phyloP scores from a whole-genome alignment of 2,329 filamentous ascomycete genomes.

The Xylaria sp. region DNA sequence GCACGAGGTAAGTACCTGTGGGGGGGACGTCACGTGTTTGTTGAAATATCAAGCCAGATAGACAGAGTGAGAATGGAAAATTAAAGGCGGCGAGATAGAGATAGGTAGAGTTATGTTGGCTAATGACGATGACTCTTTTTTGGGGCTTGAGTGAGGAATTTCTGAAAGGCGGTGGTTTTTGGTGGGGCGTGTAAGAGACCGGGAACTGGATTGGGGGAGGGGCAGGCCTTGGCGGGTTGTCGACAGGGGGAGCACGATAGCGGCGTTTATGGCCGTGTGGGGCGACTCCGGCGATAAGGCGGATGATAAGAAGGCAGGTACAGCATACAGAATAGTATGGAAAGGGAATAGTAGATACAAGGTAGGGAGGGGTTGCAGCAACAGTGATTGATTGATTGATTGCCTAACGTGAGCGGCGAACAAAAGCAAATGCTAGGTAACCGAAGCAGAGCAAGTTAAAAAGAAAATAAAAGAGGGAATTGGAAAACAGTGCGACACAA shows the following conservation, averaged over 20 bases:
- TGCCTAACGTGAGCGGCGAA: background rate
- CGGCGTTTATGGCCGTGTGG: constrained; percentile 6
- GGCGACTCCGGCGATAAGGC: constrained; percentile 8
- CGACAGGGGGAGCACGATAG: constrained; percentile 17
- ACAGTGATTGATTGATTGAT: background rate
- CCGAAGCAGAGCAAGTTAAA: background rate
- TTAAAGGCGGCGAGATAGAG: background rate
- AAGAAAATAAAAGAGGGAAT: constrained; percentile 6
- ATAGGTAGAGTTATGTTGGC: constrained; percentile 1
- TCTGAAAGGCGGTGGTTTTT: constrained; percentile 33
- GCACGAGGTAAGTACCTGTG: constrained; percentile 17
- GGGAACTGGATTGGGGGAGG: constrained; percentile 31
- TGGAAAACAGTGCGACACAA: constrained; percentile 22
- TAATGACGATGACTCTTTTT: constrained; percentile 40
- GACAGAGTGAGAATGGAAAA: no score
- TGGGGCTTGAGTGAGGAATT: constrained; percentile 36
- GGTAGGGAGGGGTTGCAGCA: constrained; percentile 4
- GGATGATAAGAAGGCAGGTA: background rate
- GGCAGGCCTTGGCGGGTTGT: constrained; percentile 24
- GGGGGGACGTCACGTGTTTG: constrained; percentile 30
- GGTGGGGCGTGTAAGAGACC: constrained; percentile 35
- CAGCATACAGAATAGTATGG: background rate
- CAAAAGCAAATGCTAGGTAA: background rate
- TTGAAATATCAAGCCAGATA: background rate
- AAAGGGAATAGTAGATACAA: background rate